Evolutionary conservation across 2,329 filamentous ascomycete genomes (phyloP).

Genomic region (Metarhizium anisopliae): DNA sequence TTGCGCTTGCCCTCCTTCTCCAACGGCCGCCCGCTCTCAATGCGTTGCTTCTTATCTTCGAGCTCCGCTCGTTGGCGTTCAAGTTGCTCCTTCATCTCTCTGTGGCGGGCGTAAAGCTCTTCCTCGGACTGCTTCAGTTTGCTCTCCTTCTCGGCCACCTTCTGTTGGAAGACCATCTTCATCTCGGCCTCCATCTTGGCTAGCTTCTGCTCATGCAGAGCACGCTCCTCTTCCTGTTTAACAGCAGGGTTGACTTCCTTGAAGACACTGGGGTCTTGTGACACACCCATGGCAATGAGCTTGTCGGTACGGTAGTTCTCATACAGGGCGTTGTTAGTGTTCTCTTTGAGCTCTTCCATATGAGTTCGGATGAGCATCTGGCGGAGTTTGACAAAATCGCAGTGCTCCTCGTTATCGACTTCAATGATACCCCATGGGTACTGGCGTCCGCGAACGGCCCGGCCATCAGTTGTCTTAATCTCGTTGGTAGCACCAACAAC

Average conservation of each 20-base stretch:
- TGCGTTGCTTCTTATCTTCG: constrained; percentile 93
- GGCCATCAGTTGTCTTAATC: constrained; percentile 82
- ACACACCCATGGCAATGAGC: constrained; percentile 96
- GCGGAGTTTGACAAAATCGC: constrained; percentile 98
- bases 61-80: constrained; percentile 90
- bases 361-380: constrained; percentile 99
- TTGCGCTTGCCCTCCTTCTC: constrained; percentile 99
- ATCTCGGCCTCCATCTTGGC: constrained; percentile 99
- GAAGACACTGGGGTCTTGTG: constrained; percentile 97
- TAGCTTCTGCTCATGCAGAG: constrained; percentile 97
- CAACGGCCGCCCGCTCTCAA: constrained; percentile 91
- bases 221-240: constrained; percentile 98
- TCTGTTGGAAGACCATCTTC: constrained; percentile 99
- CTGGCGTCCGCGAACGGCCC: constrained; percentile 88
- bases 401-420: constrained; percentile 99
- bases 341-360: constrained; percentile 99
- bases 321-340: constrained; percentile 98
- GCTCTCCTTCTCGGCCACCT: constrained; percentile 98
- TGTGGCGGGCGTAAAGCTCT: constrained; percentile 93
- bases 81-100: constrained; percentile 99
- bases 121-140: constrained; percentile 99
- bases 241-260: constrained; percentile 99
- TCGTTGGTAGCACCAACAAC: constrained; percentile 96
- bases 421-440: constrained; percentile 99
- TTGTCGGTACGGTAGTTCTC: constrained; percentile 99